Conservation (phyloP, 768 basidiomycete genomes). For the Suillus plorans region DNA sequence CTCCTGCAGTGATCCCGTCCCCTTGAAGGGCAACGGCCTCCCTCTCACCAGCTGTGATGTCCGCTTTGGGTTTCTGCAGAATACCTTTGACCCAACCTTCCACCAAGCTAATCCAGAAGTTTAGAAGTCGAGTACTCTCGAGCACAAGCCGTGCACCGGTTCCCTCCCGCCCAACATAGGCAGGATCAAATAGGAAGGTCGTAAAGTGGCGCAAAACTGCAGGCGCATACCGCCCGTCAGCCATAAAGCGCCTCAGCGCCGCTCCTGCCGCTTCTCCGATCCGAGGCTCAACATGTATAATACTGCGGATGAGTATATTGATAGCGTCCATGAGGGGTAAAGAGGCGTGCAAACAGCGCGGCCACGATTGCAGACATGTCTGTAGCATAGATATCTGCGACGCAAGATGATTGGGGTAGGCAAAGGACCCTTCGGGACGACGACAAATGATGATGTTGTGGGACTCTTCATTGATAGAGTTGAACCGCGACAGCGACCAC, state of each 20-base stretch:
- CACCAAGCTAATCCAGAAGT: conserved; percentile 73
- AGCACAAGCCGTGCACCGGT: conserved; percentile 60
- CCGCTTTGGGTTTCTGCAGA: conserved; percentile 38
- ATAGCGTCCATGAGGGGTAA: conserved; percentile 59
- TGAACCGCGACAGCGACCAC: conserved; percentile 62
- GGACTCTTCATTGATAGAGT: conserved; percentile 57
- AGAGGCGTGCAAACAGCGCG: conserved; percentile 66
- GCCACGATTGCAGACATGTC: conserved; percentile 81
- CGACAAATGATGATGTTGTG: conserved; percentile 66
- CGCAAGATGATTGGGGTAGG: conserved; percentile 60
- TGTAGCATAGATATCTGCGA: conserved; percentile 72
- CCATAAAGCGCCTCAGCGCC: conserved; percentile 73
- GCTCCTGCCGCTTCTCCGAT: conserved; percentile 67
- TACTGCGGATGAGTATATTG: conserved; percentile 76
- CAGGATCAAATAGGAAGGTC: conserved; percentile 72
- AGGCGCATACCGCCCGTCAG: conserved; percentile 52
- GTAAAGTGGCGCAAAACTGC: conserved; percentile 65
- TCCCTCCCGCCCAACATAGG: conserved; percentile 61
- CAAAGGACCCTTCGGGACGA: conserved; percentile 61
- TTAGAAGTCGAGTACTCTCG: conserved; percentile 65
- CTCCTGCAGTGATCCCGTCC: conserved; percentile 68
- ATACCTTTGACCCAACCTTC: conserved; percentile 63
- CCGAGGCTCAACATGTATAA: conserved; percentile 81
- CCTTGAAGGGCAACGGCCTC: conserved; percentile 45
- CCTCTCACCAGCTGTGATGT: conserved; percentile 41